These are phyloP conservation scores for Metschnikowia colocasiae DNA, from an alignment of 805 yeast genomes.

Conservation along the genomic window DNA sequence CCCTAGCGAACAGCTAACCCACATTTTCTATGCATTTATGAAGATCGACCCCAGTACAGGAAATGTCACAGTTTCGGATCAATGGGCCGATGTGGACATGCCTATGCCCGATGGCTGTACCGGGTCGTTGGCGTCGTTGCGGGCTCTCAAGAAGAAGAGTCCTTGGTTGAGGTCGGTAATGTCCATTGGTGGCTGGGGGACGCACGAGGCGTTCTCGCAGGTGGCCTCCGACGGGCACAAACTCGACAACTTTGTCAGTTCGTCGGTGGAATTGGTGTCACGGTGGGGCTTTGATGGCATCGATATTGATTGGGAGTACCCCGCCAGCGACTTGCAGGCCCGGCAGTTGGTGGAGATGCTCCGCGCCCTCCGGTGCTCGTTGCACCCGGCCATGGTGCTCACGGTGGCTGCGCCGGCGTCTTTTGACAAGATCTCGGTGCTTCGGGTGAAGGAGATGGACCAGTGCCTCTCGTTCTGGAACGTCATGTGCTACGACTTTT, in stretches of 20 bases:
- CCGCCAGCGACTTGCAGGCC: conserved; percentile 48
- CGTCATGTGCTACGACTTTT: conserved; percentile 86
- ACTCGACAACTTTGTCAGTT: conserved; percentile 45
- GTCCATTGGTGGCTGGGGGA: conserved; percentile 83
- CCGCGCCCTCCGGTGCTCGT: conserved; percentile 27
- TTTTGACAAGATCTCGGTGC: conserved; percentile 37
- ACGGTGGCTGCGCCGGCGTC: conserved; percentile 79
- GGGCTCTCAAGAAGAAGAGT: conserved; percentile 41
- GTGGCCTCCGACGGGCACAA: conserved; percentile 15
- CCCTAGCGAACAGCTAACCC: conserved; percentile 55
- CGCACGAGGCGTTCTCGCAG: conserved; percentile 39
- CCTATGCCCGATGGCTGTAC: conserved; percentile 34
- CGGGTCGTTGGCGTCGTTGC: conserved; percentile 24
- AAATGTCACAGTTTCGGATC: conserved; percentile 51
- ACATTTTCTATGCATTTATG: conserved; percentile 76
- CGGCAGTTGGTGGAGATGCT: conserved; percentile 43
- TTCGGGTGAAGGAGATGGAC: conserved; percentile 55
- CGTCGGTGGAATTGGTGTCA: conserved; percentile 45
- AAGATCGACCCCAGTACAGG: conserved; percentile 55
- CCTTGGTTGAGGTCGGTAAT: conserved; percentile 52
- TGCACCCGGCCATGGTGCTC: conserved; percentile 39
- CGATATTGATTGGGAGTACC: conserved; percentile 95
- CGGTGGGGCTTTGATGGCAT: conserved; percentile 79
- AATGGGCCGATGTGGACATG: conserved; percentile 60
- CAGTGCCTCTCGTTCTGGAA: conserved; percentile 66